Evolutionary conservation across 192 early-diverging fungal genomes (phyloP).

Genomic region (Entrophospora sp.): DNA sequence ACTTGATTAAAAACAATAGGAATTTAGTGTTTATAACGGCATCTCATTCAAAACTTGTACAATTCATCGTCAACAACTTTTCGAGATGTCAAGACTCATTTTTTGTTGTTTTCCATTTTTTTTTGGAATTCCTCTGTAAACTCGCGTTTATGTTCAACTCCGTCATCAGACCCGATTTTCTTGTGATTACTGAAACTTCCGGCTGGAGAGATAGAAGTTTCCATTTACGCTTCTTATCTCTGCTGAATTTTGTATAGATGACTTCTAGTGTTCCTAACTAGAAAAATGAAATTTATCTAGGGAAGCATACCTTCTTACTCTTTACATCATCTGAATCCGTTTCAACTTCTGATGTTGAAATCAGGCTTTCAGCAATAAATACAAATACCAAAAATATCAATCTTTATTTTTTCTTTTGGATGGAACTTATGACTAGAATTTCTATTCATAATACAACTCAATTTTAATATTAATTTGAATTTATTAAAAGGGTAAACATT

Average conservation of each 20-base stretch:
- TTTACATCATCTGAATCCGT: not conserved
- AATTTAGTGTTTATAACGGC: slow-evolving; percentile 22
- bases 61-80: slow-evolving; percentile 25
- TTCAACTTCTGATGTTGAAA: not conserved
- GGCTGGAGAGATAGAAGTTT: slow-evolving; percentile 7
- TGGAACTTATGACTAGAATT: too few species aligned
- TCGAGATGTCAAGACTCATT: slow-evolving; percentile 20
- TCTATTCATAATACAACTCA: too few species aligned
- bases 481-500: too few species aligned
- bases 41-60: slow-evolving; percentile 23
- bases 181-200: slow-evolving; percentile 8
- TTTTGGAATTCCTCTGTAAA: slow-evolving; percentile 18
- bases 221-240: too few species aligned
- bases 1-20: slow-evolving; percentile 17
- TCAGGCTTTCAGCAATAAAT: not conserved
- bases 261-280: not conserved
- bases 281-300: not conserved
- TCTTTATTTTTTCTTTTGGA: too few species aligned
- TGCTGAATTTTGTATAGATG: not conserved
- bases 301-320: not conserved
- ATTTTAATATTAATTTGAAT: too few species aligned
- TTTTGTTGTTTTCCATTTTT: slow-evolving; percentile 17
- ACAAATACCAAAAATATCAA: too few species aligned
- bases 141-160: too few species aligned
- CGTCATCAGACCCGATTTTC: slow-evolving; percentile 3